These are phyloP conservation scores for Tetracladium marchalianum DNA, from an alignment of 495 filamentous ascomycete genomes.

Conservation along the genomic window DNA sequence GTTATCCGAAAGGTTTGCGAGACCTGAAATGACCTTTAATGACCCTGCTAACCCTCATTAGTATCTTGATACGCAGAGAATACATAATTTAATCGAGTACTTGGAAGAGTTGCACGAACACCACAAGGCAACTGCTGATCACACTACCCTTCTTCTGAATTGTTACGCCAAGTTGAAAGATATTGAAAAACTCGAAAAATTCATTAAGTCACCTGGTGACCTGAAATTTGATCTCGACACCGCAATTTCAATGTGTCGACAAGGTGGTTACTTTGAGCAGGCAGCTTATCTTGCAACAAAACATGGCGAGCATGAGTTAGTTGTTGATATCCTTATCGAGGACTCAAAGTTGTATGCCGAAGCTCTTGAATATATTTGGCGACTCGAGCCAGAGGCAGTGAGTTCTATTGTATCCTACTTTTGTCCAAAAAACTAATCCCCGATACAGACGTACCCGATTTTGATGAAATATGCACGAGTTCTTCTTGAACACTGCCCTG, in stretches of 20 bases:
- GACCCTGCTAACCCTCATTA: slow-evolving; percentile 18
- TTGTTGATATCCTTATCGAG: slow-evolving; percentile 91
- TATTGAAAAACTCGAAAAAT: slow-evolving; percentile 86
- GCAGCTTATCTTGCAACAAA: slow-evolving; percentile 92
- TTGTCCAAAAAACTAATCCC: neutral
- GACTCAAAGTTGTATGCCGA: slow-evolving; percentile 83
- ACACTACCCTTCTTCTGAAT: slow-evolving; percentile 88
- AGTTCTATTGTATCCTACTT: slow-evolving; percentile 19
- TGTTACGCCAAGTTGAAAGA: slow-evolving; percentile 98
- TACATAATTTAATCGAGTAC: slow-evolving; percentile 96
- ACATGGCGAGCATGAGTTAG: slow-evolving; percentile 86
- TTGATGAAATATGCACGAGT: slow-evolving; percentile 94
- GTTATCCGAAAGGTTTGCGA: slow-evolving; percentile 72
- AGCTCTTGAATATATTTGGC: slow-evolving; percentile 84
- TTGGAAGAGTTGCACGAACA: slow-evolving; percentile 94
- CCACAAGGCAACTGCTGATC: slow-evolving; percentile 86
- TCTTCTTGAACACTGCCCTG: slow-evolving; percentile 72
- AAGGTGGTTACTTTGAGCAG: slow-evolving; percentile 96
- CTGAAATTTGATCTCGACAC: slow-evolving; percentile 96
- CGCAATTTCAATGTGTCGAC: slow-evolving; percentile 93
- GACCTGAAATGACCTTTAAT: neutral
- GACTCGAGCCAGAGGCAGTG: slow-evolving; percentile 73
- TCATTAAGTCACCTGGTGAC: slow-evolving; percentile 92
- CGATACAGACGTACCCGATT: slow-evolving; percentile 64
- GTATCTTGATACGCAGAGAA: slow-evolving; percentile 91